These are phyloP conservation scores for Posidonia australis DNA, from an alignment of 106 monocot genomes.

Conservation along the genomic window DNA sequence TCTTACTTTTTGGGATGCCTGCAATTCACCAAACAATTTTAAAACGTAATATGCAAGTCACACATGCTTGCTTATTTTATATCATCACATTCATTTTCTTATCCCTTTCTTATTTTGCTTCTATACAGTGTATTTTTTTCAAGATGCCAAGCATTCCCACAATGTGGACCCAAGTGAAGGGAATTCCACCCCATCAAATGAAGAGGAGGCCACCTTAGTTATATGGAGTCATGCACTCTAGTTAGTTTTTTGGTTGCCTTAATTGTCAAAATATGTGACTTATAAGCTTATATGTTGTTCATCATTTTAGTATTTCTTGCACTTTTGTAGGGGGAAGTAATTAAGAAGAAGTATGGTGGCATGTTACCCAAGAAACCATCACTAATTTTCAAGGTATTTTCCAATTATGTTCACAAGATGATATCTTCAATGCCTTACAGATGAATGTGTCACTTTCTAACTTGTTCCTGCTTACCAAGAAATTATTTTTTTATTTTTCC, in stretches of 20 bases:
- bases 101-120: no score
- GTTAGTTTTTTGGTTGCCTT: not conserved
- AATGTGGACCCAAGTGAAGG: not conserved
- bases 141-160: not conserved
- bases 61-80: no score
- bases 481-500: not conserved
- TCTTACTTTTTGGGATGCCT: no score
- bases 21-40: no score
- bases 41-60: no score
- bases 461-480: no score
- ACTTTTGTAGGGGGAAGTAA: conserved; percentile 38
- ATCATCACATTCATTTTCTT: no score
- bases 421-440: not conserved
- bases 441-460: no score
- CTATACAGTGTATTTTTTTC: no score
- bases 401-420: not conserved
- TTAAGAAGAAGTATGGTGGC: conserved; percentile 89
- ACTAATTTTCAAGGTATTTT: no score
- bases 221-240: not conserved
- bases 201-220: conserved; percentile 2
- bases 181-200: not conserved
- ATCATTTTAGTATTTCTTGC: not conserved
- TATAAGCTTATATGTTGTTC: no score
- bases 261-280: not conserved
- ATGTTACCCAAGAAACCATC: no score